These are phyloP conservation scores for Casuarina cunninghamiana DNA, from an alignment of 306 rosid species.

Conservation along the genomic window DNA sequence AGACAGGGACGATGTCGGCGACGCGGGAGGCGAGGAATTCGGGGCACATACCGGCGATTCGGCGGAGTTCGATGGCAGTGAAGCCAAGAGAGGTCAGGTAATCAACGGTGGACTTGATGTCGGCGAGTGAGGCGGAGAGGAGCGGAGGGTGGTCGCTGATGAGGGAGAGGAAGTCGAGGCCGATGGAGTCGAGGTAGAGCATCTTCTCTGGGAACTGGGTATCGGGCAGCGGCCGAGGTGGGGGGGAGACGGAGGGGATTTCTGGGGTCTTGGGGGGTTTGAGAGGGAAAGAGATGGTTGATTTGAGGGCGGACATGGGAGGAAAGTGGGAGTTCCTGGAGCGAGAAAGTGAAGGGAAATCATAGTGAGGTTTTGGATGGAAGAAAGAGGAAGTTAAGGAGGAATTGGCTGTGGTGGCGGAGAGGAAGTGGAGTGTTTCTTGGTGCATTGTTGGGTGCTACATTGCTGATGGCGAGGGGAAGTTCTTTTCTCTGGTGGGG, in stretches of 20 bases:
- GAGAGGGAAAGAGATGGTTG: constrained; percentile 18
- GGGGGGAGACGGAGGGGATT: constrained; percentile 15
- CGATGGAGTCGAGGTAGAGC: constrained; percentile 80
- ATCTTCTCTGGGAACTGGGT: constrained; percentile 58
- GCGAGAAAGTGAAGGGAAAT: constrained; percentile 13
- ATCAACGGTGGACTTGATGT: constrained; percentile 63
- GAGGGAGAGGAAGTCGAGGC: constrained; percentile 72
- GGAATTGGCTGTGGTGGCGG: constrained; percentile 14
- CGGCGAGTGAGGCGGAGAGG: constrained; percentile 51
- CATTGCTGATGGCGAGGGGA: constrained; percentile 20
- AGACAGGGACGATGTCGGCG: constrained; percentile 55
- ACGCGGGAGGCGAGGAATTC: constrained; percentile 66
- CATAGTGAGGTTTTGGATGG: constrained; percentile 2
- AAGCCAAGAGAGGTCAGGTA: constrained; percentile 58
- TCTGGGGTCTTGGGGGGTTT: constrained; percentile 14
- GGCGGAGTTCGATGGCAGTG: constrained; percentile 59
- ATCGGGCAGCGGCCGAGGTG: neutral
- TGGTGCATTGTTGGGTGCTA: constrained; percentile 15
- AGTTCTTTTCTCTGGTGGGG: neutral
- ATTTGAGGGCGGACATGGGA: constrained; percentile 21
- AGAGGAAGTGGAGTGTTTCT: constrained; percentile 29
- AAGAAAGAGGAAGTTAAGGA: neutral
- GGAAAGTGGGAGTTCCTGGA: constrained; percentile 9
- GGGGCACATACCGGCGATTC: constrained; percentile 75
- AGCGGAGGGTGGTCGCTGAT: constrained; percentile 62